Conservation (phyloP, 495 filamentous ascomycete genomes). For the Podospora anserina region DNA sequence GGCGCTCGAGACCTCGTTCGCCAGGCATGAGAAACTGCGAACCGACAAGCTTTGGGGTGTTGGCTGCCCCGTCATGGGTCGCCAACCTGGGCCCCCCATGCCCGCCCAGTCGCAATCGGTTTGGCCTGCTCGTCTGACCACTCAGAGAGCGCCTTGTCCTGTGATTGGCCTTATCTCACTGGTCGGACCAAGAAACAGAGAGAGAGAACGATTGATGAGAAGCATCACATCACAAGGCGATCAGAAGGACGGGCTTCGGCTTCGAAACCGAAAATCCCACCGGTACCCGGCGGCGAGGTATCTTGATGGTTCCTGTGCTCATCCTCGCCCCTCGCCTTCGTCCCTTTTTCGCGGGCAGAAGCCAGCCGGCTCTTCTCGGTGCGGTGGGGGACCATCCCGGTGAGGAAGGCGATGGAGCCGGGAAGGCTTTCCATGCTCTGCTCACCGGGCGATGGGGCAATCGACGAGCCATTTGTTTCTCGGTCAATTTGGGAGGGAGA, state of each 20-base stretch:
- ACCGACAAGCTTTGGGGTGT: conserved; percentile 30
- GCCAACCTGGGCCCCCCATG: conserved; percentile 25
- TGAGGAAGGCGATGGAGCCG: conserved; percentile 15
- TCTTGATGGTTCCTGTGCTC: neutral
- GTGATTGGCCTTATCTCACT: conserved; percentile 15
- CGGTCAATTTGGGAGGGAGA: conserved; percentile 10
- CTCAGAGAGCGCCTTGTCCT: conserved; percentile 1
- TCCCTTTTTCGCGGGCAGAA: conserved; percentile 17
- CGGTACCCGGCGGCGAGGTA: conserved; percentile 5
- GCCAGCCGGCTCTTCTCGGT: conserved; percentile 9
- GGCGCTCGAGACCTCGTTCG: neutral
- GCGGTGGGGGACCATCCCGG: conserved; percentile 14
- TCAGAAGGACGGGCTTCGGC: neutral
- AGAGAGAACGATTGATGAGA: neutral
- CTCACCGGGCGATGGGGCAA: conserved; percentile 18
- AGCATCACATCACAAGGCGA: neutral
- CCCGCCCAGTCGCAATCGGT: conserved; percentile 11
- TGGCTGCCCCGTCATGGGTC: conserved; percentile 26
- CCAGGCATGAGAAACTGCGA: conserved; percentile 14
- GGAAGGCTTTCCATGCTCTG: conserved; percentile 6
- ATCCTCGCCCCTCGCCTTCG: conserved; percentile 16
- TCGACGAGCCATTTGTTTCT: conserved; percentile 23
- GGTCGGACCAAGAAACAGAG: conserved; percentile 1
- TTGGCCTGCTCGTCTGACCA: conserved; percentile 20
- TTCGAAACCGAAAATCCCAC: neutral